Percentiles rank a stretch among this genome's conserved stretches.
Evolutionary conservation across 345 rosid species (phyloP).

Genomic region (Lepidium didymum): DNA sequence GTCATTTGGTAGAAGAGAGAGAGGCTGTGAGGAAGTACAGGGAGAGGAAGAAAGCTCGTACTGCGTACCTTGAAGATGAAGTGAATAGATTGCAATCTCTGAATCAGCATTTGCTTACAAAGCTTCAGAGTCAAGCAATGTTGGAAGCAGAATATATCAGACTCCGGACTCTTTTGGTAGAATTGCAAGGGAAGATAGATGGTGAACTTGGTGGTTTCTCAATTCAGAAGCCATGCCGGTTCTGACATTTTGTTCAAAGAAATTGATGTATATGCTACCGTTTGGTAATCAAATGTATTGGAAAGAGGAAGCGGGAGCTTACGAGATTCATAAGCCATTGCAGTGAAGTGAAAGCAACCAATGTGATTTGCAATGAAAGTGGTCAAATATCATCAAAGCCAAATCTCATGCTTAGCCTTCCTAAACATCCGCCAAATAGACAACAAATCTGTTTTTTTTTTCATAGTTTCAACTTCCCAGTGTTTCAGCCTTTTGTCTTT

Average conservation of each 20-base stretch:
- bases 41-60: slow-evolving; percentile 74
- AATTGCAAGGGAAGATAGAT: slow-evolving; percentile 47
- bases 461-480: too few relatives aligned
- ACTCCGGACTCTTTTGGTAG: slow-evolving; percentile 42
- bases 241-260: slow-evolving; percentile 27
- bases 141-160: slow-evolving; percentile 52
- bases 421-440: slow-evolving; percentile 35
- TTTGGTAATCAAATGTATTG: background rate
- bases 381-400: slow-evolving; percentile 58
- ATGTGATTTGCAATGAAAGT: slow-evolving; percentile 69
- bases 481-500: background rate
- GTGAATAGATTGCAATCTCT: slow-evolving; percentile 39
- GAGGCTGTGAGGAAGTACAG: slow-evolving; percentile 79
- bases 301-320: slow-evolving; percentile 41
- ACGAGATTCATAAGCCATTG: slow-evolving; percentile 81
- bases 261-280: slow-evolving; percentile 9
- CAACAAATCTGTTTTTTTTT: background rate
- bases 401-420: slow-evolving; percentile 31
- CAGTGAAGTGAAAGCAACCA: slow-evolving; percentile 79
- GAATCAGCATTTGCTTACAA: slow-evolving; percentile 47
- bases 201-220: slow-evolving; percentile 39
- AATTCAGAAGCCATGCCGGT: slow-evolving; percentile 19
- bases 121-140: slow-evolving; percentile 43
- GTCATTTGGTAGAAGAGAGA: slow-evolving; percentile 55
- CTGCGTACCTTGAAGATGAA: slow-evolving; percentile 72